Evolutionary conservation across 2,329 filamentous ascomycete genomes (phyloP), one percentile per base, ranked within the genome.

Genomic region (Fusarium circinatum): DNA sequence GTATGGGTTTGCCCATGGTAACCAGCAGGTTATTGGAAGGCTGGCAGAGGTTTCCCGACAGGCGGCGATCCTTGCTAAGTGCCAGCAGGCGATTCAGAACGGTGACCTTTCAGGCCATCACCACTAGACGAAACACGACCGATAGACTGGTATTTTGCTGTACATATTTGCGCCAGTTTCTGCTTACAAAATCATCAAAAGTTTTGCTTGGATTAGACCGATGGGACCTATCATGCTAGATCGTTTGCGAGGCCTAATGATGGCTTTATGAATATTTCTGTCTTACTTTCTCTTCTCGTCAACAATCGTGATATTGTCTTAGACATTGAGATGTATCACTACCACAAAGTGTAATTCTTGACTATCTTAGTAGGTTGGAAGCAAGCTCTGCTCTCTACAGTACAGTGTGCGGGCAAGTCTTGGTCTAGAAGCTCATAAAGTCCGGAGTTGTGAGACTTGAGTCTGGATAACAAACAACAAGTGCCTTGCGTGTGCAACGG

Each of bases 1-100:
- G 59, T 95, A 95, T 78, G 94, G 93, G 3, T 98, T 98, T 79
- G 89, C 93, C 24, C 90, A 94, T 75, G 93, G 94, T 11, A 98
- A 96, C 81, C 92, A 92, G 82, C 87, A 94, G 75, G 94, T 98
- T 18, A 89, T 98, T 76, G 87, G 92, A 22, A 88, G 90, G 49
- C 85, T 98, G 55, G 92, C 90, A 8, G 93, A 98, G 78, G 91
- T 98, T 5, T 92, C 92, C 32, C 91, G 91, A 78, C 94, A 97
- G 83, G 93, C 94, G 18, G 89, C 90, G 59, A 93, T 96, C 64
- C 84, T 95, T 75, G 89, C 91, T 48, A 93, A 94, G 82, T 96
- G 94, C 78, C 91, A 93, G 79, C 89, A 87, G 76, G 83, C 83
- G 8, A 82, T 88, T 6, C 73, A 80, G 59, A 82, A 72, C 41